Percentiles rank a stretch among this genome's conserved stretches.
Evolutionary conservation across 2,329 filamentous ascomycete species (phyloP).

Genomic region (Anisogramma anomala): DNA sequence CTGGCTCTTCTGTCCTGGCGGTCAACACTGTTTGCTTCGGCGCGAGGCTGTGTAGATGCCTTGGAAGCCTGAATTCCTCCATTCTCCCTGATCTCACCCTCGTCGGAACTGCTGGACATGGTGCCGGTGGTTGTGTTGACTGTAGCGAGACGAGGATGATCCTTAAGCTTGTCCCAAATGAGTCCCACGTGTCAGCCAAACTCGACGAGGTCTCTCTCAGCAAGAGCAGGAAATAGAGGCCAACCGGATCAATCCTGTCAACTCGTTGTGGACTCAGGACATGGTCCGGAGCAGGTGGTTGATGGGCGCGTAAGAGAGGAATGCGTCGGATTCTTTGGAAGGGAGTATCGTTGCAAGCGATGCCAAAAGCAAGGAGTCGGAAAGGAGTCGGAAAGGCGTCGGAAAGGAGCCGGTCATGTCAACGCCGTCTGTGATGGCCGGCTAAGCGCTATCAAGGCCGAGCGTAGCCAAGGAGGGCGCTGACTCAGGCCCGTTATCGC

Average conservation of each 20-base stretch:
- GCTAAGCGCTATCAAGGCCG: no score
- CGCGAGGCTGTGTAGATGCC: constrained; percentile 75
- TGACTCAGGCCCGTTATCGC: no score
- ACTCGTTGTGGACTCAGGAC: constrained; percentile 17
- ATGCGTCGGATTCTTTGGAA: neutral
- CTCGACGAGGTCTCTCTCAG: constrained; percentile 2
- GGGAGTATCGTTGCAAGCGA: no score
- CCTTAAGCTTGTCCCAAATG: constrained; percentile 11
- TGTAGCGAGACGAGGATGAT: constrained; percentile 8
- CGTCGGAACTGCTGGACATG: constrained; percentile 55
- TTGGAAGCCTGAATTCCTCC: constrained; percentile 53
- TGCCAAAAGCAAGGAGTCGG: no score
- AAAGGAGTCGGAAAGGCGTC: neutral
- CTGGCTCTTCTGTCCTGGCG: constrained; percentile 69
- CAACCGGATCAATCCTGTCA: constrained; percentile 23
- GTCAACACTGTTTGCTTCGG: constrained; percentile 80
- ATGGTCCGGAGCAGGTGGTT: constrained; percentile 12
- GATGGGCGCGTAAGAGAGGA: neutral
- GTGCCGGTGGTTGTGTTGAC: constrained; percentile 2
- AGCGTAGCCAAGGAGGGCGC: no score
- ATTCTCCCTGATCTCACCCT: constrained; percentile 77
- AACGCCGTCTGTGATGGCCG: no score
- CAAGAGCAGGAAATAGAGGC: constrained; percentile 17
- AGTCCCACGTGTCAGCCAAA: constrained; percentile 16
- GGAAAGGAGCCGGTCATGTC: no score